Conservation (phyloP, 1,284 basidiomycete genomes). For the Cutaneotrichosporon mucoides region DNA sequence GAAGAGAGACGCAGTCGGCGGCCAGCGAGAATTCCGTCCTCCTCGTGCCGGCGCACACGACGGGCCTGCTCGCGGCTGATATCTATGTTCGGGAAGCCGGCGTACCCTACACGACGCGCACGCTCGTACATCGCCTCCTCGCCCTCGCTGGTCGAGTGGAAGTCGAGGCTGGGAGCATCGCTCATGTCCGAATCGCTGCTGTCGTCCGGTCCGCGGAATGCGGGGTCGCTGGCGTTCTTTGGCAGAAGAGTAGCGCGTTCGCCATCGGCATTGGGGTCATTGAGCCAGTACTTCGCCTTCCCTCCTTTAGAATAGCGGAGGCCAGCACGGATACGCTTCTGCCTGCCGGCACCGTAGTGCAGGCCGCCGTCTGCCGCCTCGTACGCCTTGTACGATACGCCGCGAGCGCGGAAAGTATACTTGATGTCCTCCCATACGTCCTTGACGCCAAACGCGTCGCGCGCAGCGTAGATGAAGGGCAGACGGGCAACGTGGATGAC, state of each 20-base stretch:
- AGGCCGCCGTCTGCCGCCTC: constrained; percentile 91
- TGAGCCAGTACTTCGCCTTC: constrained; percentile 83
- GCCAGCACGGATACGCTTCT: constrained; percentile 78
- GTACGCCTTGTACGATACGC: constrained; percentile 92
- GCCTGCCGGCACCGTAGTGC: constrained; percentile 75
- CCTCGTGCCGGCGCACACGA: constrained; percentile 40
- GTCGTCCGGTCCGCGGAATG: constrained; percentile 9
- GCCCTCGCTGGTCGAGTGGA: constrained; percentile 46
- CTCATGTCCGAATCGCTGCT: constrained; percentile 43
- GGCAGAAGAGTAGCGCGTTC: constrained; percentile 64
- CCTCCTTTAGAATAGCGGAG: constrained; percentile 86
- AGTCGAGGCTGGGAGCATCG: constrained; percentile 44
- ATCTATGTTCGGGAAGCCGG: constrained; percentile 84
- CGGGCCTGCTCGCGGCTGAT: constrained; percentile 57
- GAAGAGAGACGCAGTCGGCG: not conserved
- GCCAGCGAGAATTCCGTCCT: constrained; percentile 50
- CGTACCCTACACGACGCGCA: constrained; percentile 81
- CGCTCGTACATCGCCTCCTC: constrained; percentile 58
- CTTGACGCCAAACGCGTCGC: constrained; percentile 77
- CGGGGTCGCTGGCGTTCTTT: constrained; percentile 53
- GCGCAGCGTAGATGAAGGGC: constrained; percentile 77
- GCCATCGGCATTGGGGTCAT: constrained; percentile 57
- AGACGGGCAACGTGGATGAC: constrained; percentile 75
- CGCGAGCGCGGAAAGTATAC: constrained; percentile 76
- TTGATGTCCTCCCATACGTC: constrained; percentile 86